phyloP scores from a whole-genome alignment of 805 yeast species.

The Wickerhamiella azyma region DNA sequence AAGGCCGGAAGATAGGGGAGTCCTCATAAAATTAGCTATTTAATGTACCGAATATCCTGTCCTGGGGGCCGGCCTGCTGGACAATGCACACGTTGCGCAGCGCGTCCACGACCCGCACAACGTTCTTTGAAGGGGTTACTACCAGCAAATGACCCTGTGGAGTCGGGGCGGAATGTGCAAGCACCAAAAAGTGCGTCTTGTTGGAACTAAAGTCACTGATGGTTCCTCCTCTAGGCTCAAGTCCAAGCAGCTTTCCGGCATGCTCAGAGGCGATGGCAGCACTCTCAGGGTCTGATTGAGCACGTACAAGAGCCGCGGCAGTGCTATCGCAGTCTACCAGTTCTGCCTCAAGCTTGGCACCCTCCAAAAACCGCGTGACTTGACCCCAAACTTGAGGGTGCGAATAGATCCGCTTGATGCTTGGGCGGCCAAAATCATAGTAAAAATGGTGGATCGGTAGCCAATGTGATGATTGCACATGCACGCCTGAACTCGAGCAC shows the following conservation, averaged over 20 bases:
- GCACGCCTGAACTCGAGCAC: not conserved
- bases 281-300: slow-evolving; percentile 30
- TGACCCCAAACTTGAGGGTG: slow-evolving; percentile 99
- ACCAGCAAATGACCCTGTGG: not conserved
- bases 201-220: slow-evolving; percentile 65
- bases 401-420: slow-evolving; percentile 53
- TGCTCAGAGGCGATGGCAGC: slow-evolving; percentile 65
- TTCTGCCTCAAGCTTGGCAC: slow-evolving; percentile 25
- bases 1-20: slow-evolving; percentile 21
- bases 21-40: not conserved
- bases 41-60: not conserved
- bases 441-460: slow-evolving; percentile 61
- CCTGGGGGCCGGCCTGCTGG: not conserved
- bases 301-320: slow-evolving; percentile 66
- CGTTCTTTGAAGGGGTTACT: not conserved
- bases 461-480: not conserved
- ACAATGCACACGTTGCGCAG: not conserved
- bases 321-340: slow-evolving; percentile 65
- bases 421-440: slow-evolving; percentile 30
- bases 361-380: slow-evolving; percentile 41
- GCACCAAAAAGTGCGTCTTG: slow-evolving; percentile 71
- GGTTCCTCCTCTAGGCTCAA: slow-evolving; percentile 39
- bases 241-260: slow-evolving; percentile 51
- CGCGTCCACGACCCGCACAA: not conserved
- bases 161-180: slow-evolving; percentile 19